These are phyloP conservation scores for Eutypella sp. DNA, from an alignment of 2,329 filamentous ascomycete genomes.

Conservation along the genomic window DNA sequence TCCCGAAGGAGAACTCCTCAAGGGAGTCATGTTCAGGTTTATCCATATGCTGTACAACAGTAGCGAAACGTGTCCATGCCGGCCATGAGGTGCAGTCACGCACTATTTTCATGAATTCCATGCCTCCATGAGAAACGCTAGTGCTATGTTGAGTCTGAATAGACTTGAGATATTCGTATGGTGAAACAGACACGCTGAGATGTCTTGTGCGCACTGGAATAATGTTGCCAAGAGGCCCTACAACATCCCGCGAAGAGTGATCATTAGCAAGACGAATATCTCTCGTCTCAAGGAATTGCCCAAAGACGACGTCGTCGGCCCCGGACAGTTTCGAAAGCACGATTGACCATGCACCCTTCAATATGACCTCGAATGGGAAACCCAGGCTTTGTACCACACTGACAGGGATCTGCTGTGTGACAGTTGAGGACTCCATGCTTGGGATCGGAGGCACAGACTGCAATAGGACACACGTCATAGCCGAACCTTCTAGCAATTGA, in stretches of 20 bases:
- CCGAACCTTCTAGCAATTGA: slow-evolving; percentile 37
- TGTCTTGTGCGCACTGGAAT: slow-evolving; percentile 46
- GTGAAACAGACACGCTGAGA: slow-evolving; percentile 37
- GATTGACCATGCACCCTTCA: slow-evolving; percentile 55
- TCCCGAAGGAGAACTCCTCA: slow-evolving; percentile 39
- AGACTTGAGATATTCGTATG: slow-evolving; percentile 43
- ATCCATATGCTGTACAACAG: slow-evolving; percentile 47
- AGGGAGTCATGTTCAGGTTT: slow-evolving; percentile 34
- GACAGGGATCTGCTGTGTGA: slow-evolving; percentile 36
- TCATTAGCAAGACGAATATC: slow-evolving; percentile 35
- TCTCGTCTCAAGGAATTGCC: slow-evolving; percentile 46
- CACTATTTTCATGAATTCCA: slow-evolving; percentile 48
- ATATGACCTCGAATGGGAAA: slow-evolving; percentile 45
- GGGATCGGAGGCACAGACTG: slow-evolving; percentile 37
- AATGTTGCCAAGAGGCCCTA: slow-evolving; percentile 43
- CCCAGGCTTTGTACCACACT: slow-evolving; percentile 38
- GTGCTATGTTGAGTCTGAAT: slow-evolving; percentile 45
- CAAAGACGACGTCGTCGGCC: slow-evolving; percentile 50
- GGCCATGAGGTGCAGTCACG: slow-evolving; percentile 51
- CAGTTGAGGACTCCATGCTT: slow-evolving; percentile 33
- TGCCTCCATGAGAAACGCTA: slow-evolving; percentile 44
- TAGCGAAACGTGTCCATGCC: slow-evolving; percentile 49
- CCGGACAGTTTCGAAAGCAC: slow-evolving; percentile 47
- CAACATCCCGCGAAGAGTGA: slow-evolving; percentile 52
- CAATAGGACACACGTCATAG: slow-evolving; percentile 41